phyloP scores from a whole-genome alignment of 371 early-diverging fungal genomes.

The Circinella umbellata region DNA sequence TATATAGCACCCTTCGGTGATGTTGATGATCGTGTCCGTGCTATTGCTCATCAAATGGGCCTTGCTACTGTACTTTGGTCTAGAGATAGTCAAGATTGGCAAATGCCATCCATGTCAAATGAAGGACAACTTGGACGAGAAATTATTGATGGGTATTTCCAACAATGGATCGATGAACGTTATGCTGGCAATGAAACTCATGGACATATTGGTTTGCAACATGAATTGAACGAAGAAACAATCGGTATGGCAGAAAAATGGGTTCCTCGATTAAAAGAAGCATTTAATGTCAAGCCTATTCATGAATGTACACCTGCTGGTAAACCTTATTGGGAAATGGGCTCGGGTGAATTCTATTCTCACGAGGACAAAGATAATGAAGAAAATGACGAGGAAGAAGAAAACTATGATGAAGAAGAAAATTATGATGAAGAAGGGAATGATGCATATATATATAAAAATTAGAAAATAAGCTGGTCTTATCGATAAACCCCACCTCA shows the following conservation, averaged over 20 bases:
- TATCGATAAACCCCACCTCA: neutral
- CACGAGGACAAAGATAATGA: neutral
- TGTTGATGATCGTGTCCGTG: constrained; percentile 54
- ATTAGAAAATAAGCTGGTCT: neutral
- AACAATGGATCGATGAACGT: constrained; percentile 40
- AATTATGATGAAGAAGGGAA: neutral
- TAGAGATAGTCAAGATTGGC: constrained; percentile 39
- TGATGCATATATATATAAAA: neutral
- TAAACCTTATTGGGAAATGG: constrained; percentile 52
- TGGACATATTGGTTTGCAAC: constrained; percentile 60
- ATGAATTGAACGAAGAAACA: constrained; percentile 53
- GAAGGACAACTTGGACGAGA: constrained; percentile 22
- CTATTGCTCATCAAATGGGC: constrained; percentile 45
- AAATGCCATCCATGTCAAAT: constrained; percentile 23
- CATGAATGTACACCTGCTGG: constrained; percentile 50
- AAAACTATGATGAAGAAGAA: constrained; percentile 1
- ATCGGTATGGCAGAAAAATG: constrained; percentile 47
- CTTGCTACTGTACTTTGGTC: constrained; percentile 42
- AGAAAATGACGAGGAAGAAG: neutral
- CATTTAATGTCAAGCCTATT: constrained; percentile 44
- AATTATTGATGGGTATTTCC: constrained; percentile 42
- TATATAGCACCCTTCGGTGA: constrained; percentile 44
- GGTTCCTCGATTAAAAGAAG: constrained; percentile 44
- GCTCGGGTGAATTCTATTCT: neutral
- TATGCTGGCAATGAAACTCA: constrained; percentile 28